Base-by-base conservation (phyloP, 2,329 filamentous ascomycete genomes). In the Colletotrichum echinochloae region DNA sequence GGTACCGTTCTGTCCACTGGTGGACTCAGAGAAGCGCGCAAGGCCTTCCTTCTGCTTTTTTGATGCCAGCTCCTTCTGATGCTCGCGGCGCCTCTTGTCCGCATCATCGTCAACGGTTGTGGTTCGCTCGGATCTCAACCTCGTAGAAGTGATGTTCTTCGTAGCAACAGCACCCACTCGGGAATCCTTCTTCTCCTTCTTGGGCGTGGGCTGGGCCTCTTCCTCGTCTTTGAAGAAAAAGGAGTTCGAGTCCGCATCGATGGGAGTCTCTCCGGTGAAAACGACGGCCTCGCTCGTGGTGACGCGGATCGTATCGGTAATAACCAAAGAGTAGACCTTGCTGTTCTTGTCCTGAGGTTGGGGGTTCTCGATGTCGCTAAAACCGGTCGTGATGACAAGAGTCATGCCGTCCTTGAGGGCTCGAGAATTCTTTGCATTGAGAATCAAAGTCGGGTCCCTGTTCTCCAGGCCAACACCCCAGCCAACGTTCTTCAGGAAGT, bases 151-250 rank as follows among this genome's bases (percentile, higher is more conserved):
- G 77, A 98, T 97, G 79, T 98, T 99, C 77, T 95, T 97, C 63
- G 94, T 93, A 30, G 95, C 94, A 70, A 98, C 92, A 35, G 95
- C 94, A 67, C 94, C 94, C 11, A 96, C 92, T 52, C 92, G 90
- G 0, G 90, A 86, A 75, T 96, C 92, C 81, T 91, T 94, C 87
- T 96, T 97, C 76, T 95, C 91, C 81, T 97, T 97, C 75, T 96
- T 97, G n/a, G 94, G 92, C 12, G 92, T 88, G 39, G 93, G 92
- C 79, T 94, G 91, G 73, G 94, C 90, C 74, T 97, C 93, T 78
- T 97, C 94, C 72, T 97, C 94, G 75, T 98, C 95, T 78, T 97
- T 97, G 86, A 99, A 99, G 83, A 98, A 98, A 85, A 99, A 99
- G 0, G 95, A 97, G 48, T 95, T 95, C 5, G 94, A 94, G 77